Conservation (phyloP, 306 rosid genomes). For the Datisca glomerata region DNA sequence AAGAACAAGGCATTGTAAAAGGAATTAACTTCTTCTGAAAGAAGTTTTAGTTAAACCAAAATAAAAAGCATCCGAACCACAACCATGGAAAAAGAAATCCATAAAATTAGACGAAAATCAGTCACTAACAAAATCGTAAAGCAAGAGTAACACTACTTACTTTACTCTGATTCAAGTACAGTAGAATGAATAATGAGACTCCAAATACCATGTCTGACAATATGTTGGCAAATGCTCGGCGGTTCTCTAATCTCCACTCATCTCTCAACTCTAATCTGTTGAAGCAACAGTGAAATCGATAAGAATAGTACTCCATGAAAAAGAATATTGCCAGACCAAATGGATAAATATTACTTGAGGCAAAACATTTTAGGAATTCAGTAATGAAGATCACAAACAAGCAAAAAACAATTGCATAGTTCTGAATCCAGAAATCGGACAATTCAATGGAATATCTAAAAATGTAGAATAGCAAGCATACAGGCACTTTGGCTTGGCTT, state of each 20-base stretch:
- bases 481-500: too few relatives aligned
- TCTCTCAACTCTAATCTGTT: constrained; percentile 86
- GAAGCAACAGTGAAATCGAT: constrained; percentile 18
- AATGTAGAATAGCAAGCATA: too few relatives aligned
- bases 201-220: constrained; percentile 86
- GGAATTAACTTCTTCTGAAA: too few relatives aligned
- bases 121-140: too few relatives aligned
- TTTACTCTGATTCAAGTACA: constrained; percentile 76
- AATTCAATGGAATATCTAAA: too few relatives aligned
- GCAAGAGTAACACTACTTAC: constrained; percentile 35
- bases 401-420: too few relatives aligned
- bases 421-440: too few relatives aligned
- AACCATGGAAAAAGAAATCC: neutral
- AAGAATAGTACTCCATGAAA: constrained; percentile 12
- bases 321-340: neutral
- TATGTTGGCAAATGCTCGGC: constrained; percentile 91
- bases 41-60: too few relatives aligned
- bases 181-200: constrained; percentile 78
- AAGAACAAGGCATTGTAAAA: too few relatives aligned
- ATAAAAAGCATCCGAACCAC: neutral
- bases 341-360: too few relatives aligned
- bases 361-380: too few relatives aligned
- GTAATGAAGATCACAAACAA: too few relatives aligned
- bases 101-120: constrained; percentile 8
- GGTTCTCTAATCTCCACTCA: constrained; percentile 83